Evolutionary conservation across 768 basidiomycete species (phyloP).

Genomic region (Tephrocybe sp.): DNA sequence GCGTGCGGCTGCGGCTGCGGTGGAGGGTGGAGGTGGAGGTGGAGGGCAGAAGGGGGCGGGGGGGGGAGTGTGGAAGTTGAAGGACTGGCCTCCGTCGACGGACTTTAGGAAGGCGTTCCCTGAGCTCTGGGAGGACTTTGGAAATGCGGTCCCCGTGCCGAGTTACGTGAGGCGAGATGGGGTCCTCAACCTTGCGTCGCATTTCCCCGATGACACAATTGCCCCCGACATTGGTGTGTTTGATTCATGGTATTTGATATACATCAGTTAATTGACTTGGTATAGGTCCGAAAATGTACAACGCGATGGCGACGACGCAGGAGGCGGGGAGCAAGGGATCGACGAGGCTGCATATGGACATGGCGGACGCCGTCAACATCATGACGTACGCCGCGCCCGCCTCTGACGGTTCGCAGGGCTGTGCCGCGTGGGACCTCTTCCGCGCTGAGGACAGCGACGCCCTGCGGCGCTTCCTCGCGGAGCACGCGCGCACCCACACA

Average conservation of each 20-base stretch:
- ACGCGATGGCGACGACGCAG: conserved; percentile 77
- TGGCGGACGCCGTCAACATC: conserved; percentile 91
- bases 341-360: conserved; percentile 91
- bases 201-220: conserved; percentile 79
- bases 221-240: conserved; percentile 76
- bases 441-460: conserved; percentile 78
- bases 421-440: conserved; percentile 92
- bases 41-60: not conserved
- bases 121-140: conserved; percentile 84
- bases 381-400: conserved; percentile 72
- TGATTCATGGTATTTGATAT: not conserved
- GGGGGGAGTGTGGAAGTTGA: not conserved
- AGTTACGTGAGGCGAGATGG: conserved; percentile 92
- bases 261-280: conserved; percentile 4
- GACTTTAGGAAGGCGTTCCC: conserved; percentile 87
- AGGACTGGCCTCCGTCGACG: conserved; percentile 92
- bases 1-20: conserved; percentile 40
- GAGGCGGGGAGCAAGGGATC: conserved; percentile 73
- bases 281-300: conserved; percentile 93
- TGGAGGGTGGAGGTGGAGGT: conserved; percentile 70
- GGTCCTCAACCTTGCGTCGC: conserved; percentile 82
- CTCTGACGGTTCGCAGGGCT: conserved; percentile 65
- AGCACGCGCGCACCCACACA: conserved; percentile 39
- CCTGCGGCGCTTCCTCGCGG: conserved; percentile 66
- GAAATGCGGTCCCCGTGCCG: conserved; percentile 79